Conservation (phyloP, 2,329 filamentous ascomycete species). For the Colletotrichum eleusines region DNA sequence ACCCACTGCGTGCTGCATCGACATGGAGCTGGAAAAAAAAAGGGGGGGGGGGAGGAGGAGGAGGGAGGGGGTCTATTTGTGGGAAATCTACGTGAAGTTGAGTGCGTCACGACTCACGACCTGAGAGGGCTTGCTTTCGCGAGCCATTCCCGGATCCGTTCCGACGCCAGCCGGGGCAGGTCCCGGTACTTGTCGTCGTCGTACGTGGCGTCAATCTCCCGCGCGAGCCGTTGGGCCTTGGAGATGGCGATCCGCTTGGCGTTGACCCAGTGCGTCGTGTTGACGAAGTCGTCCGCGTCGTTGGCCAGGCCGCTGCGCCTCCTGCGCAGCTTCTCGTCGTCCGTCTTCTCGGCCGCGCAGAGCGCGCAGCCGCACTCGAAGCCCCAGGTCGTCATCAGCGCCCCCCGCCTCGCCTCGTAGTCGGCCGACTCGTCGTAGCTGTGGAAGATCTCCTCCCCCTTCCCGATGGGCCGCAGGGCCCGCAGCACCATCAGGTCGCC, state of each 20-base stretch:
- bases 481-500: slow-evolving; percentile 57
- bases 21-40: too few relatives aligned
- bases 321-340: slow-evolving; percentile 40
- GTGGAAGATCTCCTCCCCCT: slow-evolving; percentile 52
- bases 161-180: slow-evolving; percentile 45
- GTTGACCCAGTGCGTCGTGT: slow-evolving; percentile 16
- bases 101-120: too few relatives aligned
- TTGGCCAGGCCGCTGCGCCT: slow-evolving; percentile 43
- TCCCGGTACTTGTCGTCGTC: slow-evolving; percentile 45
- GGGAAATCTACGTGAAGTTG: too few relatives aligned
- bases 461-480: slow-evolving; percentile 48
- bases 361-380: slow-evolving; percentile 54
- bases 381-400: slow-evolving; percentile 50
- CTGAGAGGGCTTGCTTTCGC: slow-evolving; percentile 9
- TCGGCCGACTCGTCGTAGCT: slow-evolving; percentile 48
- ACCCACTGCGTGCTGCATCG: too few relatives aligned
- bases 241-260: slow-evolving; percentile 43
- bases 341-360: slow-evolving; percentile 49
- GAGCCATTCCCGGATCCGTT: slow-evolving; percentile 49
- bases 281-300: slow-evolving; percentile 44
- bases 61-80: too few relatives aligned
- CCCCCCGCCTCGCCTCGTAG: slow-evolving; percentile 44
- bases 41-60: too few relatives aligned
- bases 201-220: slow-evolving; percentile 47
- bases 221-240: slow-evolving; percentile 45